phyloP scores from a whole-genome alignment of 2,329 filamentous ascomycete species.

The Dissoconium aciculare region DNA sequence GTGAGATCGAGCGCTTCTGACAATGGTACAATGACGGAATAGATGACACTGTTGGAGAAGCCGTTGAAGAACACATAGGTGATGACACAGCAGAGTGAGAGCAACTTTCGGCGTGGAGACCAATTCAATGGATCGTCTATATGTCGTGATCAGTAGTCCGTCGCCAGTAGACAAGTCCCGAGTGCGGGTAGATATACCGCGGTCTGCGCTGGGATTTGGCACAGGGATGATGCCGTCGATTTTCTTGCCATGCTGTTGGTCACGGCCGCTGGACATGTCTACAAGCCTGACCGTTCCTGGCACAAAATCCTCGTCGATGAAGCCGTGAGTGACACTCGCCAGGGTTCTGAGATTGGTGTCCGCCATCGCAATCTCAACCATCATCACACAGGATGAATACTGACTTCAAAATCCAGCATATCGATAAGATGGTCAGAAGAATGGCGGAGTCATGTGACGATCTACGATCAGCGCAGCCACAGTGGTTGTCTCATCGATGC shows the following conservation, averaged over 20 bases:
- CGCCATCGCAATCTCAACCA: conserved; percentile 3
- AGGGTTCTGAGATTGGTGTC: conserved; percentile 2
- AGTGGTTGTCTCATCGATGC: too few species aligned
- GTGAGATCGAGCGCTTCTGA: conserved; percentile 33
- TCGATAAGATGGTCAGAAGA: too few species aligned
- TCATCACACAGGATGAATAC: too few species aligned
- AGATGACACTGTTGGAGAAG: conserved; percentile 36
- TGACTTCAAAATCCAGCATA: too few species aligned
- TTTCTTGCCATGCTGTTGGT: conserved; percentile 18
- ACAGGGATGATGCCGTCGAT: conserved; percentile 27
- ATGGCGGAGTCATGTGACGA: too few species aligned
- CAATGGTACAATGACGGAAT: conserved; percentile 36
- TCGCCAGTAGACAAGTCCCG: too few species aligned
- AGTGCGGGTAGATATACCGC: too few species aligned
- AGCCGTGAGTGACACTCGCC: conserved; percentile 6
- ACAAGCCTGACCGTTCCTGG: conserved; percentile 31
- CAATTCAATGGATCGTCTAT: conserved; percentile 12
- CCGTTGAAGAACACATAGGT: conserved; percentile 37
- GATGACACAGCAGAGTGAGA: conserved; percentile 29
- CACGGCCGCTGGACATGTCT: conserved; percentile 26
- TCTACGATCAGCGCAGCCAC: too few species aligned
- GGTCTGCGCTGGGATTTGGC: conserved; percentile 23
- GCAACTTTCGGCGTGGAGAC: conserved; percentile 27
- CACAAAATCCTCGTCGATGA: conserved; percentile 9
- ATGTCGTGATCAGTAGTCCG: too few species aligned